Evolutionary conservation across 73 alveolate species (phyloP), one percentile per base, ranked within the genome.

Genomic region (Uronychia setigera): DNA sequence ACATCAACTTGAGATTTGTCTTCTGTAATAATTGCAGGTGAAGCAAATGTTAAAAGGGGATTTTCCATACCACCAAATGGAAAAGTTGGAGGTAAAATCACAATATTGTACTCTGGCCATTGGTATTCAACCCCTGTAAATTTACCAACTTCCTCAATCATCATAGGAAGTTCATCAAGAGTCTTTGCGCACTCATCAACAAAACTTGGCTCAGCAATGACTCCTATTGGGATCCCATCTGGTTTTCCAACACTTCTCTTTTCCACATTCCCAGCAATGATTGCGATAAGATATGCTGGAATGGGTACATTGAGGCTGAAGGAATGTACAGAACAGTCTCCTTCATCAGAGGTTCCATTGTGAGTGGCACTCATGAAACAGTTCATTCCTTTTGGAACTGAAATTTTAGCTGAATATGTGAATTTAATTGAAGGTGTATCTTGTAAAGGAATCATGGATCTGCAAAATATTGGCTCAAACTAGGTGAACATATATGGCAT

Each of bases 41-140:
- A 82, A 11, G 98, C 99, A 74, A 94, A 95, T 1, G 99, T 95
- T 59, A 95, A 80, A 26, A 94, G 94, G 1, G 99, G 99, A 74
- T 95, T 93, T 82, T 95, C 99, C 99, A 95, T 95, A 33, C 99
- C 99, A 9, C 99, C 99, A 77, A 89, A 91, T 0, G 99, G 99
- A 95, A 95, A 95, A 19, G 96, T 80, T 27, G 98, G 94, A 29
- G 99, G 99, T 59, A 93, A 82, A 76, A 95, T 87, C 34, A 95
- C 89, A 0, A 95, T 75, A 5, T 90, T 93, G 60, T 94, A 95
- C 33, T 86, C 77, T 1, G 97, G 97, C 99, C 99, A 95, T 28
- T 88, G 91, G 81, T 94, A 95, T 5, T 93, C 92, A 14, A 31
- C 1, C 59, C 93, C 92, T 19, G 89, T 85, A 76, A 87, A 92